A percentile compares a stretch with the other conserved stretches of the same genome.
Conservation (phyloP, 495 filamentous ascomycete genomes). For the Penicillium antarcticum region DNA sequence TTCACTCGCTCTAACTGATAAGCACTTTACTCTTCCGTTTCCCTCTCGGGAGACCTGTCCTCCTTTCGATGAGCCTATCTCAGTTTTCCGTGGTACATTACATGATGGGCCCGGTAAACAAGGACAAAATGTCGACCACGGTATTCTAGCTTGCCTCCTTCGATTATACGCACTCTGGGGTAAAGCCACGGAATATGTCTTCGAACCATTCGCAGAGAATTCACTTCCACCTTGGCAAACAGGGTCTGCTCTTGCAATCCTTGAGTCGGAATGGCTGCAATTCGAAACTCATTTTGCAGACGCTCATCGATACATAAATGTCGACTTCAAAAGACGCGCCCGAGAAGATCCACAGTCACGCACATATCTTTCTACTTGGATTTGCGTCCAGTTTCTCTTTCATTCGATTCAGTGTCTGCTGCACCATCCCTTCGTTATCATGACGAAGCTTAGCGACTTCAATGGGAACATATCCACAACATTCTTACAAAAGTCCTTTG, state of each 20-base stretch:
- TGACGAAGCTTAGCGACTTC: constrained; percentile 28
- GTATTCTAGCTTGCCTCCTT: constrained; percentile 22
- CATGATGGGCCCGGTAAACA: constrained; percentile 15
- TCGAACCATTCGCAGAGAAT: constrained; percentile 16
- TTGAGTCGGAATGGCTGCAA: constrained; percentile 31
- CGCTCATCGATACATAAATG: constrained; percentile 25
- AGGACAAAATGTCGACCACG: constrained; percentile 22
- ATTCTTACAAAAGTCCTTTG: constrained; percentile 31
- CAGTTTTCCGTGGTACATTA: constrained; percentile 5
- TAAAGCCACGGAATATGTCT: constrained; percentile 27
- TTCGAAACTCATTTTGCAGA: constrained; percentile 31
- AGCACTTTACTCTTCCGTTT: constrained; percentile 23
- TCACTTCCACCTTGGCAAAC: constrained; percentile 24
- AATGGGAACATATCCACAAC: constrained; percentile 26
- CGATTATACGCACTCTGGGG: constrained; percentile 27
- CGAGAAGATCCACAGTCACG: constrained; percentile 20
- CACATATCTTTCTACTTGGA: constrained; percentile 25
- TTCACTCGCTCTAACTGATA: constrained; percentile 25
- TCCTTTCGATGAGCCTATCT: not conserved
- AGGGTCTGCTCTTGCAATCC: constrained; percentile 22
- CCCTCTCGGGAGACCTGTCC: constrained; percentile 4
- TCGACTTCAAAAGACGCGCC: constrained; percentile 25
- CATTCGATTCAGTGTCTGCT: constrained; percentile 27
- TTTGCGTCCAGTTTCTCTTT: constrained; percentile 29
- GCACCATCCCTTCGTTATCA: constrained; percentile 29